phyloP scores from a whole-genome alignment of 371 early-diverging fungal genomes.

The Mortierella sp. region DNA sequence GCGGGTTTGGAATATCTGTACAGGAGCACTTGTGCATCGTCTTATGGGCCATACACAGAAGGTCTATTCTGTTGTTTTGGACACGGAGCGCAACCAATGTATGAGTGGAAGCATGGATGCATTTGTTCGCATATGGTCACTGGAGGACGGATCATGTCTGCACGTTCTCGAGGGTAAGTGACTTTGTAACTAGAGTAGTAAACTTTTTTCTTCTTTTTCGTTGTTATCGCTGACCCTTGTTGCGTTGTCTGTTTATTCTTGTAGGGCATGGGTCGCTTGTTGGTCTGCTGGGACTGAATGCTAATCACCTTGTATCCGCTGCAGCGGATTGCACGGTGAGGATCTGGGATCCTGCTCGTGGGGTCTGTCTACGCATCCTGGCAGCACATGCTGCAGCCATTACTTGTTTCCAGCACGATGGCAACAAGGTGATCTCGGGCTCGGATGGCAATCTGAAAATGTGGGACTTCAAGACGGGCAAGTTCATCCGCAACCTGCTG shows the following conservation, averaged over 20 bases:
- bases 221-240: neutral
- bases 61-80: constrained; percentile 93
- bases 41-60: constrained; percentile 91
- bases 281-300: constrained; percentile 89
- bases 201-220: constrained; percentile 8
- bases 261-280: constrained; percentile 94
- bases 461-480: constrained; percentile 91
- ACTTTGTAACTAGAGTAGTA: neutral
- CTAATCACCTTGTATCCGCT: constrained; percentile 88
- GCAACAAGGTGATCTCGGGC: constrained; percentile 89
- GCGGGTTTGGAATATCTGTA: constrained; percentile 91
- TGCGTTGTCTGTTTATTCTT: neutral
- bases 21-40: constrained; percentile 73
- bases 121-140: constrained; percentile 96
- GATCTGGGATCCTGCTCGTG: constrained; percentile 90
- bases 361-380: constrained; percentile 74
- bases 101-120: constrained; percentile 98
- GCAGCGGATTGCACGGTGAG: constrained; percentile 97
- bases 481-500: constrained; percentile 80
- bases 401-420: constrained; percentile 96
- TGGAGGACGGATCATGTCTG: constrained; percentile 84
- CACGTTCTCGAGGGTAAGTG: constrained; percentile 76
- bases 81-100: constrained; percentile 83
- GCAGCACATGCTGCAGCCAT: constrained; percentile 86
- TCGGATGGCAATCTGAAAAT: constrained; percentile 94